phyloP scores from a whole-genome alignment of 2,329 filamentous ascomycete genomes.

The Colletotrichum orbiculare region DNA sequence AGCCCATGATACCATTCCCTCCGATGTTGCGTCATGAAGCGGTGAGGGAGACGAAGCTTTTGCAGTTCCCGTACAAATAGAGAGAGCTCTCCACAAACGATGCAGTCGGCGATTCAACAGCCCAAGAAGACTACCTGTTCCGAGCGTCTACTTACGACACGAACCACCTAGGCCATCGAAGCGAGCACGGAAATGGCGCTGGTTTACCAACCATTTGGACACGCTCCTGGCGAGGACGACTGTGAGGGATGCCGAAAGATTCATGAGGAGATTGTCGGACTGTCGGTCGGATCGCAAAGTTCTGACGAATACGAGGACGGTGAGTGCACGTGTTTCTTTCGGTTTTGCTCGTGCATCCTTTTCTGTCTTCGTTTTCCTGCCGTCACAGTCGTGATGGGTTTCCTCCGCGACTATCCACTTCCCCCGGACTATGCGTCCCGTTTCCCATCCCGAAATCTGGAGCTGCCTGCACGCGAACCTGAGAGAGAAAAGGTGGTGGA shows the following conservation, averaged over 20 bases:
- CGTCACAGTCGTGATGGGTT: not conserved
- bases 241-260: conserved; percentile 36
- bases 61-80: conserved; percentile 29
- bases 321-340: not conserved
- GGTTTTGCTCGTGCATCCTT: not conserved
- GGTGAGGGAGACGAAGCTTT: conserved; percentile 31
- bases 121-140: not conserved
- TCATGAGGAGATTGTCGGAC: conserved; percentile 24
- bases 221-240: conserved; percentile 12
- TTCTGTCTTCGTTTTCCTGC: no score
- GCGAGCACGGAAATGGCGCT: conserved; percentile 1
- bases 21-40: conserved; percentile 37
- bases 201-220: conserved; percentile 17
- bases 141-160: not conserved
- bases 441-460: not conserved
- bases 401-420: not conserved
- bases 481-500: not conserved
- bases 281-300: conserved; percentile 21
- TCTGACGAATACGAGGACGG: conserved; percentile 34
- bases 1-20: conserved; percentile 36
- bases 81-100: conserved; percentile 10
- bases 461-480: no score
- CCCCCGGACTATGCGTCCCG: not conserved
- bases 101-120: not conserved
- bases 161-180: not conserved